These are phyloP conservation scores for Daldinia loculata DNA, from an alignment of 495 filamentous ascomycete genomes.

Conservation along the genomic window DNA sequence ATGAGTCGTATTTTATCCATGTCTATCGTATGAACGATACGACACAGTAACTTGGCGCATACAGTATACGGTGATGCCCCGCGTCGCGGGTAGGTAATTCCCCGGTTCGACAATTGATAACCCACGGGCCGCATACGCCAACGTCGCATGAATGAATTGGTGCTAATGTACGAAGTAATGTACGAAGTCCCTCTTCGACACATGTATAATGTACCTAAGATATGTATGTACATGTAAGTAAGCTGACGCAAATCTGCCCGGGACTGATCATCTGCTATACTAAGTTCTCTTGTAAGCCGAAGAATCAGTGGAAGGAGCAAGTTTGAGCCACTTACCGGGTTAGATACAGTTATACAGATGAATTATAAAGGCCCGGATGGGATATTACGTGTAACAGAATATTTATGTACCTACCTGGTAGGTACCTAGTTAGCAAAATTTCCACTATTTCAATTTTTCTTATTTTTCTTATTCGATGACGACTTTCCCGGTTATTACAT, in stretches of 20 bases:
- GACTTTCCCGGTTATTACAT: not conserved
- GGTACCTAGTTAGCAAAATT: too few species aligned
- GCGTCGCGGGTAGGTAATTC: constrained; percentile 24
- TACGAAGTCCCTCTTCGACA: not conserved
- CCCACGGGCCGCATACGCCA: constrained; percentile 2
- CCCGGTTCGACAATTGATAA: constrained; percentile 26
- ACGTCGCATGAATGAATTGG: not conserved
- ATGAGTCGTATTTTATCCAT: constrained; percentile 1
- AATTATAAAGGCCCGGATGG: not conserved
- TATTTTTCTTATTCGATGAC: not conserved
- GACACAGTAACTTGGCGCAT: constrained; percentile 17
- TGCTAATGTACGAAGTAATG: constrained; percentile 3
- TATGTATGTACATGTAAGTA: constrained; percentile 20
- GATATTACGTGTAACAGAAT: constrained; percentile 7
- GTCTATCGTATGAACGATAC: constrained; percentile 18
- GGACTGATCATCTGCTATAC: constrained; percentile 23
- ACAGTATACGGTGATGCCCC: constrained; percentile 13
- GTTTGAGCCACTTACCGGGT: not conserved
- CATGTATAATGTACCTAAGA: not conserved
- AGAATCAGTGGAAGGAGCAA: not conserved
- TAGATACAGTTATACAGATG: not conserved
- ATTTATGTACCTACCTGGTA: not conserved
- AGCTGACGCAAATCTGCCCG: constrained; percentile 28
- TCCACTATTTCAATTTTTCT: not conserved
- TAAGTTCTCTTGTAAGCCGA: constrained; percentile 15